Base-by-base conservation (phyloP, 2,329 filamentous ascomycete genomes). In the Trichoderma oligosporum region DNA sequence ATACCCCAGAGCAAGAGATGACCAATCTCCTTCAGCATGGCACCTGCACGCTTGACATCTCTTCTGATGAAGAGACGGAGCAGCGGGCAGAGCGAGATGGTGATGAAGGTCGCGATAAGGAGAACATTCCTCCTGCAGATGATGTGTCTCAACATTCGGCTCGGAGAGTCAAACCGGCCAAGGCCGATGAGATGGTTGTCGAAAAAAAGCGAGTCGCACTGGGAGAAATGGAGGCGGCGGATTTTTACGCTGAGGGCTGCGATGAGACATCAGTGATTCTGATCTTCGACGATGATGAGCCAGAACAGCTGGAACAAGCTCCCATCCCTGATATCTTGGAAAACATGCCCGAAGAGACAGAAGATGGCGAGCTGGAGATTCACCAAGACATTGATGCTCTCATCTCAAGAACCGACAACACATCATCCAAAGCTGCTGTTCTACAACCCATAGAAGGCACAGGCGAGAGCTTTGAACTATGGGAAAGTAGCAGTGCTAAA, bases 1-100 rank as follows among this genome's bases (percentile, higher is more conserved):
- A 99, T 71, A 91, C 89, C 0, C 83, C 88, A 7, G 89, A 96
- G 69, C 89, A 97, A 68, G 87, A 96, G 69, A 89, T 94, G 73
- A 90, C 91, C 65, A 97, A 96, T 67, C 77, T 96, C 36, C 89
- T 97, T 75, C 89, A 97, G 73, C 93, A 97, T 76, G 88, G 87
- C 56, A 93, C 93, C 7, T 87, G 87, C 62, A 85, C 87, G 0
- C 81, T 97, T 3, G 93, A 97, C 69, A 91, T 97, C 67, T 91
- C 85, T 63, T 92, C 90, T 20, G 92, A 96, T 65, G 92, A 96
- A 70, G 88, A 92, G 71, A 81, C 75, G 25, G 79, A 82, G 66
- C 78, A 76, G 48, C 82, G 82, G 67, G 73, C 79, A 41, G 74
- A 66, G 49, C 73, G 73, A 78, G 68, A 70, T 77, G 51, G 51